These are phyloP conservation scores for Termitomyces sp. DNA, from an alignment of 1,284 basidiomycete genomes.

Conservation along the genomic window DNA sequence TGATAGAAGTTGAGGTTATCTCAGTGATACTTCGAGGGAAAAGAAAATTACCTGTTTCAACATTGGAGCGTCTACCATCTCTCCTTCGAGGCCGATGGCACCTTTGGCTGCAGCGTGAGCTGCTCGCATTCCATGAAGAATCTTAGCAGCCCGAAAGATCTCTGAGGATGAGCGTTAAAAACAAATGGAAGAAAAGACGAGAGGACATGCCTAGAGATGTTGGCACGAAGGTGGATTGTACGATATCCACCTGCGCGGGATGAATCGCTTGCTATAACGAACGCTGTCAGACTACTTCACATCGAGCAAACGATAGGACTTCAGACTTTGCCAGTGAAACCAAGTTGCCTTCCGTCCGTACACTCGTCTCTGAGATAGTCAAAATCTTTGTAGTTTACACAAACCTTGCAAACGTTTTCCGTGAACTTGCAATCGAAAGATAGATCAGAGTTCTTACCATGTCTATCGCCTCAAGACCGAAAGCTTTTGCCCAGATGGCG, in stretches of 20 bases:
- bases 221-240: slow-evolving; percentile 80
- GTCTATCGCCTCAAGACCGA: slow-evolving; percentile 81
- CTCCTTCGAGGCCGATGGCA: slow-evolving; percentile 54
- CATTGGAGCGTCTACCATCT: slow-evolving; percentile 94
- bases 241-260: slow-evolving; percentile 77
- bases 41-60: slow-evolving; percentile 61
- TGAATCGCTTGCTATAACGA: slow-evolving; percentile 85
- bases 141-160: slow-evolving; percentile 72
- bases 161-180: slow-evolving; percentile 39
- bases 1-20: slow-evolving; percentile 21
- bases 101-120: slow-evolving; percentile 41
- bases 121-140: slow-evolving; percentile 62
- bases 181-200: background rate
- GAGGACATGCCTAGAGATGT: slow-evolving; percentile 52
- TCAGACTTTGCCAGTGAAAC: slow-evolving; percentile 78
- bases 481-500: slow-evolving; percentile 82
- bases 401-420: slow-evolving; percentile 52
- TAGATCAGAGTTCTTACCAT: slow-evolving; percentile 52
- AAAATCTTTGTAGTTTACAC: slow-evolving; percentile 82
- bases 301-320: background rate
- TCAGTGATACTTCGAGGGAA: background rate
- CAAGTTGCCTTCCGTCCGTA: slow-evolving; percentile 70
- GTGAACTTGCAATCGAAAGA: background rate
- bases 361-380: slow-evolving; percentile 73
- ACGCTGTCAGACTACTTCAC: background rate